Evolutionary conservation across 345 rosid species (phyloP).

Genomic region (Eucalyptus cloeziana): DNA sequence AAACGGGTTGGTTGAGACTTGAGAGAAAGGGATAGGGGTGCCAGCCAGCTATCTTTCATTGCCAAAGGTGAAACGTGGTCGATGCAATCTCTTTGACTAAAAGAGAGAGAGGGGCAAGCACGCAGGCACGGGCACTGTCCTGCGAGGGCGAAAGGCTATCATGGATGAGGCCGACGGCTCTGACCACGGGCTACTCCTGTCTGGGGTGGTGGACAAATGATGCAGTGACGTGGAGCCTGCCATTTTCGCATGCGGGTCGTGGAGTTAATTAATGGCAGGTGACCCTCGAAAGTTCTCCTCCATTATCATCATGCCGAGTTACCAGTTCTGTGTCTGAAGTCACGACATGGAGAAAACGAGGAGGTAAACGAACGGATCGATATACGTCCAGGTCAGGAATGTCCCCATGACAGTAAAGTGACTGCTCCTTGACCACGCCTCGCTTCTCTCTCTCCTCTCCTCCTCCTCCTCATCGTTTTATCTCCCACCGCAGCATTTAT

Average conservation of each 20-base stretch:
- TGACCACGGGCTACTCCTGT: background rate
- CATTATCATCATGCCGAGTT: background rate
- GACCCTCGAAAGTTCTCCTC: background rate
- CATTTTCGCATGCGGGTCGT: background rate
- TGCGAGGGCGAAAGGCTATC: background rate
- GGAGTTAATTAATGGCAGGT: background rate
- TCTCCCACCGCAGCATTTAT: background rate
- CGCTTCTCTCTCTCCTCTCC: background rate
- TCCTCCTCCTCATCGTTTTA: background rate
- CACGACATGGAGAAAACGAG: background rate
- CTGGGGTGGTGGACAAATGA: background rate
- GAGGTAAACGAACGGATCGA: background rate
- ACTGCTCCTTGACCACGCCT: background rate
- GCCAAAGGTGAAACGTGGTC: background rate
- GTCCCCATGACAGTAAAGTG: background rate
- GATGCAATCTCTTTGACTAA: background rate
- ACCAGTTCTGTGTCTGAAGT: background rate
- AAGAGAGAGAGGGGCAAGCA: background rate
- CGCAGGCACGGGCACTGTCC: background rate
- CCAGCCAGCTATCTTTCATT: background rate
- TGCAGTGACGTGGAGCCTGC: background rate
- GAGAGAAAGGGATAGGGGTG: background rate
- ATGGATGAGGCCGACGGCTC: background rate
- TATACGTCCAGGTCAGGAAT: background rate
- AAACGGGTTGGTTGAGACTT: background rate